phyloP scores from a whole-genome alignment of 805 yeast species.

The Candida tammaniensis region DNA sequence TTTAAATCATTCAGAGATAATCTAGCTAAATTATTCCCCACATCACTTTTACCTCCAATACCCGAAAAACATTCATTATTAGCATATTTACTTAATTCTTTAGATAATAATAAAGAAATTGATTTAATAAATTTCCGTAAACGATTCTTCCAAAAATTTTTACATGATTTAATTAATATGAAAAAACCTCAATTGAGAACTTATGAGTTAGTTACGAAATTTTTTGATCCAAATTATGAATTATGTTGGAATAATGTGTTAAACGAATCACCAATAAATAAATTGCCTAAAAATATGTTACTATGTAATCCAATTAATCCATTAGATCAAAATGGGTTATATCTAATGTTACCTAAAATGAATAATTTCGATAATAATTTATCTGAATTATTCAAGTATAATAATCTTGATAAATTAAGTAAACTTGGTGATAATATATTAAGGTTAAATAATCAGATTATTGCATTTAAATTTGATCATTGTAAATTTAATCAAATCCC shows the following conservation, averaged over 20 bases:
- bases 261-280: slow-evolving; percentile 43
- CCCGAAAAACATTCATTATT: slow-evolving; percentile 49
- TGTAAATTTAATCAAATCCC: slow-evolving; percentile 27
- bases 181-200: slow-evolving; percentile 21
- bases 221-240: slow-evolving; percentile 50
- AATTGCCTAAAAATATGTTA: slow-evolving; percentile 46
- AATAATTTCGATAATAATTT: slow-evolving; percentile 27
- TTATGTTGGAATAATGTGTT: slow-evolving; percentile 50
- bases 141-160: slow-evolving; percentile 43
- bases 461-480: slow-evolving; percentile 9
- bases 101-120: slow-evolving; percentile 34
- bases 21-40: slow-evolving; percentile 37
- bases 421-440: slow-evolving; percentile 35
- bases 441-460: slow-evolving; percentile 31
- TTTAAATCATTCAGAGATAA: slow-evolving; percentile 42
- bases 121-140: slow-evolving; percentile 47
- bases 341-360: slow-evolving; percentile 45
- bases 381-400: slow-evolving; percentile 15
- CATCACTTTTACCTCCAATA: slow-evolving; percentile 40
- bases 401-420: slow-evolving; percentile 28
- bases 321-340: slow-evolving; percentile 51
- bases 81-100: slow-evolving; percentile 38
- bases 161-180: slow-evolving; percentile 33
- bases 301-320: slow-evolving; percentile 52
- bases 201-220: slow-evolving; percentile 42